Evolutionary conservation across 2,329 filamentous ascomycete genomes (phyloP), one percentile per base, ranked within the genome.

Genomic region (Cladosporium sp.): DNA sequence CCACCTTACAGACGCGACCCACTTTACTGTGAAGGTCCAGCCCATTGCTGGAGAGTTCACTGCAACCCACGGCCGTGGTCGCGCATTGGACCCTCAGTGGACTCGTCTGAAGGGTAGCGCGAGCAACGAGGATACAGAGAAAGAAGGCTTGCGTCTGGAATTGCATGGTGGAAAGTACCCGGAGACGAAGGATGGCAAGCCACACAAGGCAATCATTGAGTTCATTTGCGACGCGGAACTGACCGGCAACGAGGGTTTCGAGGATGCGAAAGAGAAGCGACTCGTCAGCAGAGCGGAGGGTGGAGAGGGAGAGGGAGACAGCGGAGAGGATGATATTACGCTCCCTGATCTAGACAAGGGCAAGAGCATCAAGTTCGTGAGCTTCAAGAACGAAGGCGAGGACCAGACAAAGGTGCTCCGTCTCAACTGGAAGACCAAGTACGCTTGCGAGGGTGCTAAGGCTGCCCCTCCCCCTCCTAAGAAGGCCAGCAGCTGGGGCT

Each of bases 381-480:
- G 89, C 72, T 97, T 95, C 78, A 86, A 84, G 50, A 72, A 75
- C 2, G 84, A 87, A 62, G 83, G 84, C 23, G 86, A 85, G 63
- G 82, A 88, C 44, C 81, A 81, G 8, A 70, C 83, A 1, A 86
- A 87, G 66, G 85, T 92, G 12, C 79, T 98, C 69, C 86, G 88
- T 64, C 77, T 98, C 74, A 89, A 90, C 40, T 99, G 94, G 94
- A 82, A 85, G 75, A 97, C 94, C 16, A 92, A 94, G 78, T 89
- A 92, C 75, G 94, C 92, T 0, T 98, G 95, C 77, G 89, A 92
- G 74, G 78, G 75, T 44, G 81, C 80, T 71, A 79, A 81, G 57
- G 79, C 82, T 18, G 81, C 61, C 29, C 70, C 71, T 10, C 55
- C 46, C 10, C 40, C 64, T 18, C 35, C 80, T 11, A 77, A 80